Percentiles rank a stretch among this genome's conserved stretches.
Conservation (phyloP, 176 grass and related monocot genomes). For the Areca catechu region DNA sequence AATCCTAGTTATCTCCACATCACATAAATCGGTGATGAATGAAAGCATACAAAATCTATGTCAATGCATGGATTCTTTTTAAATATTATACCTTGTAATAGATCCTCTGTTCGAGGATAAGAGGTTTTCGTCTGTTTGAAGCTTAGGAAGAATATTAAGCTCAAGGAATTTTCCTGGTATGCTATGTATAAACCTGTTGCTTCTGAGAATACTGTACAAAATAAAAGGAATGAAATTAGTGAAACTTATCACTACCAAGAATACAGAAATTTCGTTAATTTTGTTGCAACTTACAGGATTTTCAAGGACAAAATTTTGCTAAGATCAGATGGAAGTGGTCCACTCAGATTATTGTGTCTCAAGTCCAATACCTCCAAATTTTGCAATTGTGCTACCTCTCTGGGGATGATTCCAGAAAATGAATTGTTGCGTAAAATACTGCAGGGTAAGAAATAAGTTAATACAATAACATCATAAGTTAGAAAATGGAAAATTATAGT, state of each 20-base stretch:
- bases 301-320: neutral
- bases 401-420: neutral
- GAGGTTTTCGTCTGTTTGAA: neutral
- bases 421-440: neutral
- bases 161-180: neutral
- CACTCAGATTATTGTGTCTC: constrained; percentile 1
- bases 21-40: too few species aligned
- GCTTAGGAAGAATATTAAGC: neutral
- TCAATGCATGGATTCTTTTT: too few species aligned
- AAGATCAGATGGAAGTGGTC: neutral
- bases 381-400: neutral
- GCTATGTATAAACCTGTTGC: constrained; percentile 3
- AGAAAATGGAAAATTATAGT: neutral
- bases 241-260: too few species aligned
- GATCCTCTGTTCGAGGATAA: neutral
- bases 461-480: neutral
- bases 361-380: neutral
- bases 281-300: neutral
- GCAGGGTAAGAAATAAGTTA: neutral
- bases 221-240: neutral
- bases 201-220: constrained; percentile 1
- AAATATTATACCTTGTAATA: neutral
- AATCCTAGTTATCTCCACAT: too few species aligned
- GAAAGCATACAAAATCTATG: too few species aligned
- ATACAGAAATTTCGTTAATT: neutral